Percentiles rank a stretch among this genome's conserved stretches.
Evolutionary conservation across 2,329 filamentous ascomycete genomes (phyloP).

Genomic region (Pyrenochaeta sp.): DNA sequence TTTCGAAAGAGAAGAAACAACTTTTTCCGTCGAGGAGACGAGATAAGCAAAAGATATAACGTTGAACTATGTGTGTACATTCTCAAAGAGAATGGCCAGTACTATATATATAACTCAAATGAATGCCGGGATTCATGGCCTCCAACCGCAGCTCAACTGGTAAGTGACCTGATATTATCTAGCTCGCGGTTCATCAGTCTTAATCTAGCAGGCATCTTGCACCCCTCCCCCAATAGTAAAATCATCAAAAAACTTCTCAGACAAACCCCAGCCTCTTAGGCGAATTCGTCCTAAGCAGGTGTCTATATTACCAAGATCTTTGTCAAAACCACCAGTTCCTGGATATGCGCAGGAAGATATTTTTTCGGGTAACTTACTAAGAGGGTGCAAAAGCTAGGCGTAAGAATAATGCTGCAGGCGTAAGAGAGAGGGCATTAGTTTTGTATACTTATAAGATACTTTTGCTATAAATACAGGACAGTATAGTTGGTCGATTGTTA

Average conservation of each 20-base stretch:
- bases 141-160: slow-evolving; percentile 10
- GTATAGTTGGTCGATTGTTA: no score
- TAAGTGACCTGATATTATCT: no score
- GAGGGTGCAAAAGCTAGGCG: slow-evolving; percentile 5
- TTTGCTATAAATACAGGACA: no score
- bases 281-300: slow-evolving; percentile 6
- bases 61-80: slow-evolving; percentile 21
- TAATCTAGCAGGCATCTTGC: no score
- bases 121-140: slow-evolving; percentile 12
- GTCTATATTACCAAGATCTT: slow-evolving; percentile 8
- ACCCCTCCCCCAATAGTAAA: slow-evolving; percentile 19
- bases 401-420: no score
- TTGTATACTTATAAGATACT: no score
- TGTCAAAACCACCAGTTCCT: slow-evolving; percentile 15
- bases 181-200: no score
- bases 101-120: slow-evolving; percentile 21
- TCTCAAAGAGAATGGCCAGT: slow-evolving; percentile 18
- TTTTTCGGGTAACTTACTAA: slow-evolving; percentile 12
- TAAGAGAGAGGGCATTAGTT: no score
- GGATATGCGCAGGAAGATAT: slow-evolving; percentile 18
- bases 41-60: slow-evolving; percentile 20
- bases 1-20: slow-evolving; percentile 23
- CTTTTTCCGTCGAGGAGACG: slow-evolving; percentile 14
- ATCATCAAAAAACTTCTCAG: slow-evolving; percentile 8
- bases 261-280: slow-evolving; percentile 5